Base-by-base conservation (phyloP, 306 rosid genomes). In the Lupinus albus region DNA sequence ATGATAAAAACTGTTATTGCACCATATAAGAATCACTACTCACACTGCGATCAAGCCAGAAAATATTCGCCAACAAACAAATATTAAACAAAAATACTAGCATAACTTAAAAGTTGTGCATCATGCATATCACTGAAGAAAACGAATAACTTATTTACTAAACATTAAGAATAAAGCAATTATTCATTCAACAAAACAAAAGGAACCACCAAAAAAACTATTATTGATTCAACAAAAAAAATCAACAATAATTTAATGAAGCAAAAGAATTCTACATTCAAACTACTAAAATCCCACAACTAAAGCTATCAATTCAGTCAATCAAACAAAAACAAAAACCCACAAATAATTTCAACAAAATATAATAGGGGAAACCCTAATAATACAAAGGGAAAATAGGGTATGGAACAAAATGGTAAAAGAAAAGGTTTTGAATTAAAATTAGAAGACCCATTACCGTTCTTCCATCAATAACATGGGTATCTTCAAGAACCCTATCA, bases 401-500 rank as follows among this genome's bases (percentile, higher is more conserved):
- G 45, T 12, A 10, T 8, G 11, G 12, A 39, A 39, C 14, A 44
- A 6, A 4, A 48, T 16, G 9, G 9, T 0, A 38, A 8, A 39
- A 39, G 45, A 3, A 39, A 39, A 39, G 2, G 10, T 39, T 39
- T 39, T 39, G 12, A 9, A 39, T 10, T 1, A 12, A 39, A 39
- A 39, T 39, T 39, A 18, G 14, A 15, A 8, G 45, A 39, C 45
- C 45, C 25, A 67, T 61, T 67, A 87, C 96, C 93, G 93, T 84
- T 90, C 95, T 86, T 7, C 96, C 98, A 55, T 92, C 98, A 32
- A 92, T 84, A 46, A 84, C 82, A 42, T 92, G 96, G 59, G 79
- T 84, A 47, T 89, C 98, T 84, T 89, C 87, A 11, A 92, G 89
- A 84, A 92, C 96, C 85, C 87, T 84, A 81, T 92, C 98, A 3